phyloP scores from a whole-genome alignment of 805 yeast genomes.

The Wickerhamiella azyma region DNA sequence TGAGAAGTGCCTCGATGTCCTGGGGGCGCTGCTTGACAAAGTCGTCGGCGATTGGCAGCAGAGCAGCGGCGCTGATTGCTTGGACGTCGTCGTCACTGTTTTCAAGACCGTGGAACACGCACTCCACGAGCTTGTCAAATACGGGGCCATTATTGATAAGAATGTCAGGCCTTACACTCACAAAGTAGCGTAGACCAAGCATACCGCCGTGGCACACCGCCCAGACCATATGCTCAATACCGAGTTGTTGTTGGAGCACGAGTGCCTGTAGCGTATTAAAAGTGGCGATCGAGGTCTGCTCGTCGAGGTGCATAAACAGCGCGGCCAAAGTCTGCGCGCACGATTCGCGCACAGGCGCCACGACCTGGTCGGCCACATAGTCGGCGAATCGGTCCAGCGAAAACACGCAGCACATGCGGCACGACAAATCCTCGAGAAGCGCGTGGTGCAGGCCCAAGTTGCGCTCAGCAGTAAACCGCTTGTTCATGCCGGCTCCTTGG shows the following conservation, averaged over 20 bases:
- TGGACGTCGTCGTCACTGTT: constrained; percentile 83
- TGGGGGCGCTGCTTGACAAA: constrained; percentile 52
- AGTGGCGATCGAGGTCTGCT: constrained; percentile 42
- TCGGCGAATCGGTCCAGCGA: constrained; percentile 94
- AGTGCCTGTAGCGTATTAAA: constrained; percentile 54
- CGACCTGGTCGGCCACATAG: constrained; percentile 92
- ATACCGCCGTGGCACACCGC: constrained; percentile 98
- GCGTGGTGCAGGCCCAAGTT: constrained; percentile 52
- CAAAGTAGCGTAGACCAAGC: constrained; percentile 84
- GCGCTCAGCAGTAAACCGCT: constrained; percentile 44
- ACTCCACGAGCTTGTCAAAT: constrained; percentile 58
- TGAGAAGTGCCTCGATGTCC: constrained; percentile 34
- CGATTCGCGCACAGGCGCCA: constrained; percentile 95
- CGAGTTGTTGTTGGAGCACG: constrained; percentile 45
- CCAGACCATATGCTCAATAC: constrained; percentile 54
- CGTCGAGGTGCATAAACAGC: constrained; percentile 57
- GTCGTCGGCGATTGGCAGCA: constrained; percentile 79
- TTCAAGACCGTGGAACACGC: constrained; percentile 73
- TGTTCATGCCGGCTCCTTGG: constrained; percentile 66
- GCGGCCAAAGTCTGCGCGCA: constrained; percentile 93
- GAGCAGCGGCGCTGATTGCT: constrained; percentile 87
- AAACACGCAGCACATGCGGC: constrained; percentile 70
- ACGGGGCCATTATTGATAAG: constrained; percentile 42
- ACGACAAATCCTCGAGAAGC: constrained; percentile 77
- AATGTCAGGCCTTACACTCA: constrained; percentile 75